Conservation (phyloP, 139 green algal species). For the Medakamo hakoo region DNA sequence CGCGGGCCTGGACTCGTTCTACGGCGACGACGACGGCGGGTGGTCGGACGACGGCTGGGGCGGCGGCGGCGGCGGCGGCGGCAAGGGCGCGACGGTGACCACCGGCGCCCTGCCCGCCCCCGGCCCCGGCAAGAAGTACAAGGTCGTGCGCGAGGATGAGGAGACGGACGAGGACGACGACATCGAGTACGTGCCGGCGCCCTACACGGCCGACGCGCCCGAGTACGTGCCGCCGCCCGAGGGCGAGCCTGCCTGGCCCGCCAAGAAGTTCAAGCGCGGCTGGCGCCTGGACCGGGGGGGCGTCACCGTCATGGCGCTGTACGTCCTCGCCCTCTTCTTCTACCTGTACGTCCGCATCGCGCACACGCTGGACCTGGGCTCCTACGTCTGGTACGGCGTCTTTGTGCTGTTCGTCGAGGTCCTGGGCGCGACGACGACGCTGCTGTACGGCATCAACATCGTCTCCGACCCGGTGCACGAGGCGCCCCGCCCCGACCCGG, state of each 20-base stretch:
- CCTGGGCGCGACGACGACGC: constrained; percentile 28
- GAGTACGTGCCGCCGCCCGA: not conserved
- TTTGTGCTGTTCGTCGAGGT: constrained; percentile 33
- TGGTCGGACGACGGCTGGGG: not conserved
- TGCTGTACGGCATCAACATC: constrained; percentile 31
- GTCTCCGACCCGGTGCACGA: constrained; percentile 19
- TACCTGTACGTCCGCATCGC: constrained; percentile 29
- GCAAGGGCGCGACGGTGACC: not conserved
- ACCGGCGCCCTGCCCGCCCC: too few relatives aligned
- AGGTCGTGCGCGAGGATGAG: not conserved
- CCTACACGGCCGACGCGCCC: not conserved
- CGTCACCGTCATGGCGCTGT: constrained; percentile 15
- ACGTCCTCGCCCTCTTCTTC: constrained; percentile 23
- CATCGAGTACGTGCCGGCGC: not conserved
- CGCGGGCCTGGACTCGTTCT: not conserved
- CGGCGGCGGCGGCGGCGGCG: too few relatives aligned
- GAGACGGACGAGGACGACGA: not conserved
- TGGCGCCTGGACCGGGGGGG: constrained; percentile 25
- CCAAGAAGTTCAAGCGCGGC: constrained; percentile 5
- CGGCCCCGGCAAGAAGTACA: not conserved
- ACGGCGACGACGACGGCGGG: not conserved
- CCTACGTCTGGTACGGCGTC: constrained; percentile 22
- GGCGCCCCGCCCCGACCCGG: not conserved
- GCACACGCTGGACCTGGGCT: constrained; percentile 34
- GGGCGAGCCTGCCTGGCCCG: not conserved